A percentile compares a stretch with the other conserved stretches of the same genome.
phyloP scores from a whole-genome alignment of 1,284 basidiomycete species.

The Agaricales sp. region DNA sequence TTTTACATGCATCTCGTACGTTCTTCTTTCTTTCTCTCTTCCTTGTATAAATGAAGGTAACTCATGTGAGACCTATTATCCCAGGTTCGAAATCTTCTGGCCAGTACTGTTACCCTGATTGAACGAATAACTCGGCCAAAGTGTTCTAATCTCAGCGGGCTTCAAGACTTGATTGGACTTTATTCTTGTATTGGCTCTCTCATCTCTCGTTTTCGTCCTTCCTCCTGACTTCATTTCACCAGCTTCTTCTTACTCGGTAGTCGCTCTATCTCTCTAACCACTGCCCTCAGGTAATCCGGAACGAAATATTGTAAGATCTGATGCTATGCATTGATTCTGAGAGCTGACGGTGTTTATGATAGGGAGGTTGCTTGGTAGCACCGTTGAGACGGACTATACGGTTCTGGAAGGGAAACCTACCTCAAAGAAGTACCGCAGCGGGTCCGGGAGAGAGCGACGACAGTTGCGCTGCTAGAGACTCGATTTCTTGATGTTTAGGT shows the following conservation, averaged over 20 bases:
- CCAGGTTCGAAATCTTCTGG: slow-evolving; percentile 64
- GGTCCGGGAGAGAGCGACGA: too few relatives aligned
- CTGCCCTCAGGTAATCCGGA: too few relatives aligned
- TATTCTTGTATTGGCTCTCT: slow-evolving; percentile 63
- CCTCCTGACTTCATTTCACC: slow-evolving; percentile 6
- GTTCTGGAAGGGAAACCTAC: too few relatives aligned
- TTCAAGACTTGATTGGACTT: slow-evolving; percentile 67
- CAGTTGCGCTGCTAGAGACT: too few relatives aligned
- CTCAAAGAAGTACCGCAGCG: too few relatives aligned
- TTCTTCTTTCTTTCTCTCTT: neutral
- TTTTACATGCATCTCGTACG: slow-evolving; percentile 48
- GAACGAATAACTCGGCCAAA: slow-evolving; percentile 69
- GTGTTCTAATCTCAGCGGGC: slow-evolving; percentile 39
- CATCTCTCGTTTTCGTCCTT: neutral
- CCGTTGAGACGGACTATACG: too few relatives aligned
- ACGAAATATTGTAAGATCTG: too few relatives aligned
- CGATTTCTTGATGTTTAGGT: too few relatives aligned
- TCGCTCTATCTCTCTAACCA: slow-evolving; percentile 61
- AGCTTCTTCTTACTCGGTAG: slow-evolving; percentile 85
- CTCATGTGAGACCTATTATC: neutral
- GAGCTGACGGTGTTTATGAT: too few relatives aligned
- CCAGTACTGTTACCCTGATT: slow-evolving; percentile 60
- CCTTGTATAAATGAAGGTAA: neutral
- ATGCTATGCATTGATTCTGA: too few relatives aligned
- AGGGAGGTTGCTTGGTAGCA: too few relatives aligned